Evolutionary conservation across 768 basidiomycete genomes (phyloP).

Genomic region (Podaxis carcinomalis): DNA sequence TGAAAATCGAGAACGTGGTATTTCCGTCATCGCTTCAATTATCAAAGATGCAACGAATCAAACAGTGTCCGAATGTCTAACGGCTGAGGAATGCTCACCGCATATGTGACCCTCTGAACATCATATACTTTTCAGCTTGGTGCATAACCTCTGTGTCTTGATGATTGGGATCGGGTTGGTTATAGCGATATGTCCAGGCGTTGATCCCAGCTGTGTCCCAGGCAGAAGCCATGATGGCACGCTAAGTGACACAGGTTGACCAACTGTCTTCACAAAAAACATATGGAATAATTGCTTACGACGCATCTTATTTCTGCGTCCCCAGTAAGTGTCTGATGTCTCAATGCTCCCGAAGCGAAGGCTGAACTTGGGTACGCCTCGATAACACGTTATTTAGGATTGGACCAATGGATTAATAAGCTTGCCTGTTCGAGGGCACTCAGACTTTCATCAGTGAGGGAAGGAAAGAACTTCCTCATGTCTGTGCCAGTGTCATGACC

Average conservation of each 20-base stretch:
- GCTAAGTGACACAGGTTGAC: conserved; percentile 21
- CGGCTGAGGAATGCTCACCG: conserved; percentile 31
- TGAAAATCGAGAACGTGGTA: conserved; percentile 42
- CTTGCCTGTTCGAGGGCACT: conserved; percentile 29
- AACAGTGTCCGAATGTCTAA: neutral
- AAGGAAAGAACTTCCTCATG: conserved; percentile 40
- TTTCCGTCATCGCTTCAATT: conserved; percentile 45
- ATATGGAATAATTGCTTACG: conserved; percentile 32
- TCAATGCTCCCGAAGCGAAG: conserved; percentile 39
- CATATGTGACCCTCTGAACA: conserved; percentile 58
- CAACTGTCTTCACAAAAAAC: neutral
- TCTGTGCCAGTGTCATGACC: conserved; percentile 33
- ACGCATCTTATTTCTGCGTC: conserved; percentile 49
- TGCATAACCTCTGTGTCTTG: conserved; percentile 35
- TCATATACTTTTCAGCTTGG: conserved; percentile 65
- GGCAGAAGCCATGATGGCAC: conserved; percentile 41
- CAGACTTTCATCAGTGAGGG: conserved; percentile 34
- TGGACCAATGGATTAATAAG: neutral
- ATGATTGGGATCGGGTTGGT: conserved; percentile 46
- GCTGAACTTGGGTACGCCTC: conserved; percentile 39
- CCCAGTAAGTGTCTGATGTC: conserved; percentile 43
- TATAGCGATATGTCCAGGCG: conserved; percentile 57
- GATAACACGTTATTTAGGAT: neutral
- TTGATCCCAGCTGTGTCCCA: conserved; percentile 28
- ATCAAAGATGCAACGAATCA: neutral